Evolutionary conservation across 2,329 filamentous ascomycete species (phyloP), one percentile per base, ranked within the genome.

Genomic region (Aspergillus pseudotamarii): DNA sequence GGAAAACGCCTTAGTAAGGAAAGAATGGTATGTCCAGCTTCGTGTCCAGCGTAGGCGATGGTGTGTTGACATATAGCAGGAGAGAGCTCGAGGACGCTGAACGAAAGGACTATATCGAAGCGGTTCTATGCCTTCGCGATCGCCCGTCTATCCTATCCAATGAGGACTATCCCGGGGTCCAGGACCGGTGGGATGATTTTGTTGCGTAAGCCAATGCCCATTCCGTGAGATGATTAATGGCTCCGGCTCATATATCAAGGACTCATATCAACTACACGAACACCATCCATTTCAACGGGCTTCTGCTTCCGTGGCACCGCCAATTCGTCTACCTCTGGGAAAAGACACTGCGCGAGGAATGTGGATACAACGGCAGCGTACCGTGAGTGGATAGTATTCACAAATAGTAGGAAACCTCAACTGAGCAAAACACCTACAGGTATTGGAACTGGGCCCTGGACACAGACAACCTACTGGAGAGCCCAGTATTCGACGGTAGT

Each of bases 331-430:
- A 43, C 30, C 51, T 62, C 26, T 66, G 59, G 58, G 64, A 66
- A 45, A 16, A 46, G 30, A 57, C 56, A 6, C 34, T 66, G 16
- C 48, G 61, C 32, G 6, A 60, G 26, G 56, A 64, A 43, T 66
- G 64, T 28, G 55, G 56, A 26, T 66, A 66, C 57, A 46, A 41
- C 21, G 64, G 64, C 30, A 53, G 38, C 26, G 50, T 57, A 32
- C 59, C 59, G 59, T 61, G 21, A 56, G 41, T 48, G 10, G n/a
- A 10, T 30, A 80, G 23, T 76, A 23, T 16, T 1, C 3, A 14
- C 16, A 26, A n/a, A 19, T 4, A 43, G 0, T 26, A 55, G 9
- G 3, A 43, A 21, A 0, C 5, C 19, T 3, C 16, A 12, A 12
- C 34, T 53, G 12, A 51, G 1, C 16, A n/a, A 4, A 4, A n/a